Evolutionary conservation across 2,329 filamentous ascomycete species (phyloP), one percentile per base, ranked within the genome.

Genomic region (Xylariales sp.): DNA sequence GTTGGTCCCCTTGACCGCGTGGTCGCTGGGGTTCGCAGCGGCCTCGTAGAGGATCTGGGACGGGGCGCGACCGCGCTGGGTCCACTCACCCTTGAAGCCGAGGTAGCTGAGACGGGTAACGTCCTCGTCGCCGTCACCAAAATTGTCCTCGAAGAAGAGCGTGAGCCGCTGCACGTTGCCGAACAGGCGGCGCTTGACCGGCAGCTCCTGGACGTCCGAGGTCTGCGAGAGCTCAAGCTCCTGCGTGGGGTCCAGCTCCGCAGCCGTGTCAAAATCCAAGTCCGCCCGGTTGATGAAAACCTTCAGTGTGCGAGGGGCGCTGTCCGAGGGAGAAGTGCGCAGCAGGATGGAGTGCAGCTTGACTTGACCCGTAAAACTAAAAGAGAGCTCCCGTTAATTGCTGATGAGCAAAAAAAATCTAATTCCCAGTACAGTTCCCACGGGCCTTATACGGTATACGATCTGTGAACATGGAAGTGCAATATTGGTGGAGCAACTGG

Each of bases 41-140:
- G 89, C 85, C 73, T 98, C 93, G 62, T 97, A 98, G 43, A 95
- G 54, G 51, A 97, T 91, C 50, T 85, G 88, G 6, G 85, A 70
- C 1, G 93, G 89, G 57, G 91, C 88, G 39, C 84, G 74, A 32
- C 84, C 93, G 54, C 95, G 63, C 58, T 82, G 81, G 77, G 93
- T 93, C 74, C 88, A 97, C 63, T 95, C 88, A 17, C 93, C 93
- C 65, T 88, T 90, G 69, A 98, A 97, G 1, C 87, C 93, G 40
- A 97, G 47, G 64, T 96, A 98, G 44, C 73, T 81, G 2, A 97
- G 60, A 33, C 81, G 74, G 30, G 87, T 91, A 39, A 84, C 80
- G 39, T 94, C 87, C 56, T 90, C 87, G 12, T 88, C 85, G 0
- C 81, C 88, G 10, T 79, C 76, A 50, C 81, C 76, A 63, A 91